phyloP scores from a whole-genome alignment of 176 grass and related monocot species.

The Bothriochloa decipiens region DNA sequence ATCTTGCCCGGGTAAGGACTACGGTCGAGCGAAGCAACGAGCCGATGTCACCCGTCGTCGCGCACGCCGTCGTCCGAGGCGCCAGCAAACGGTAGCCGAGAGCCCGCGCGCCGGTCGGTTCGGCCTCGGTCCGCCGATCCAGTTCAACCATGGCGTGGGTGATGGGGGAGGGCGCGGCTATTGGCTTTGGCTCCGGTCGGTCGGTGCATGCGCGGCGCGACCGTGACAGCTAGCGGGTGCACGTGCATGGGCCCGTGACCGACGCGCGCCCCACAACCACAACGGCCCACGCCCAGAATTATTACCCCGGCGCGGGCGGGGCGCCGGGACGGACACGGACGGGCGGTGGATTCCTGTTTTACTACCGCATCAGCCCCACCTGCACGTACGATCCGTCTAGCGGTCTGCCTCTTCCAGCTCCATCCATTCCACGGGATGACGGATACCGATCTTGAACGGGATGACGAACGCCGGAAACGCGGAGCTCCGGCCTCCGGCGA shows the following conservation, averaged over 20 bases:
- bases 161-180: background rate
- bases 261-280: background rate
- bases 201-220: slow-evolving; percentile 29
- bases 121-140: background rate
- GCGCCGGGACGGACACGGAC: background rate
- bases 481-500: too few species aligned
- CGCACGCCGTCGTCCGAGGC: background rate
- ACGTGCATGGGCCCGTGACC: slow-evolving; percentile 33
- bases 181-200: slow-evolving; percentile 32
- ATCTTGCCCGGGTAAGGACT: background rate
- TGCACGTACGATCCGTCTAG: background rate
- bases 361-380: background rate
- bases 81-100: background rate
- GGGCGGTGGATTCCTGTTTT: slow-evolving; percentile 6
- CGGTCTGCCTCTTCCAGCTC: background rate
- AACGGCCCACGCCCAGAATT: background rate
- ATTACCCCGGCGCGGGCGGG: background rate
- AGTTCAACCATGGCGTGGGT: background rate
- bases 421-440: background rate
- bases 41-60: background rate
- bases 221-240: background rate
- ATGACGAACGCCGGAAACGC: background rate
- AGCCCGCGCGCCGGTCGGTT: slow-evolving; percentile 4
- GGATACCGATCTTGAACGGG: background rate
- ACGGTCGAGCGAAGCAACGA: background rate